A percentile compares a stretch with the other conserved stretches of the same genome.
Evolutionary conservation across 306 rosid genomes (phyloP).

Genomic region (Trifolium pratense): DNA sequence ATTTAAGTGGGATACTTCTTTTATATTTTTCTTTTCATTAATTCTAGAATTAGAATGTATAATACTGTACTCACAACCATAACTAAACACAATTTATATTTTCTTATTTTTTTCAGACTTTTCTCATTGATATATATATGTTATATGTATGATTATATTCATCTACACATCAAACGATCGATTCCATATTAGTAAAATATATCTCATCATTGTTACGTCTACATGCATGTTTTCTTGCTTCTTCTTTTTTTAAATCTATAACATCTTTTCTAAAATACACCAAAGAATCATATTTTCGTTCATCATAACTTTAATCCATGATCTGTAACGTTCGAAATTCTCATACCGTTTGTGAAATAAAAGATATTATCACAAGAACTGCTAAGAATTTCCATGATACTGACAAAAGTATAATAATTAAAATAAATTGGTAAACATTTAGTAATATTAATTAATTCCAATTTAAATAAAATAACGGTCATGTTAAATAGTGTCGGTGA

Average conservation of each 20-base stretch:
- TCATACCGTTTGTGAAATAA: neutral
- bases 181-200: constrained; percentile 33
- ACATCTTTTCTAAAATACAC: neutral
- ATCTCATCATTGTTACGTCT: neutral
- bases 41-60: constrained; percentile 23
- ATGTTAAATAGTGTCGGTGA: too few relatives aligned
- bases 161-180: constrained; percentile 11
- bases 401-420: too few relatives aligned
- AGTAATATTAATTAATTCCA: too few relatives aligned
- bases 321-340: neutral
- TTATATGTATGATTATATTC: constrained; percentile 20
- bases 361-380: neutral
- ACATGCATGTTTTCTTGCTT: neutral
- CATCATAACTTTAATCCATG: neutral
- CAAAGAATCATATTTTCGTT: neutral
- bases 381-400: neutral
- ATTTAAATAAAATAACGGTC: too few relatives aligned
- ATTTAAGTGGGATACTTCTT: constrained; percentile 13
- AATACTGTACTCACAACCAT: neutral
- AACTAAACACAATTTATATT: neutral
- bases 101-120: too few relatives aligned
- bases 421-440: too few relatives aligned
- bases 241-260: neutral
- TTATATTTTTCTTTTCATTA: neutral
- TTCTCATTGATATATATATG: too few relatives aligned